Evolutionary conservation across 2,329 filamentous ascomycete species (phyloP), one percentile per base, ranked within the genome.

Genomic region (Monosporascus sp.): DNA sequence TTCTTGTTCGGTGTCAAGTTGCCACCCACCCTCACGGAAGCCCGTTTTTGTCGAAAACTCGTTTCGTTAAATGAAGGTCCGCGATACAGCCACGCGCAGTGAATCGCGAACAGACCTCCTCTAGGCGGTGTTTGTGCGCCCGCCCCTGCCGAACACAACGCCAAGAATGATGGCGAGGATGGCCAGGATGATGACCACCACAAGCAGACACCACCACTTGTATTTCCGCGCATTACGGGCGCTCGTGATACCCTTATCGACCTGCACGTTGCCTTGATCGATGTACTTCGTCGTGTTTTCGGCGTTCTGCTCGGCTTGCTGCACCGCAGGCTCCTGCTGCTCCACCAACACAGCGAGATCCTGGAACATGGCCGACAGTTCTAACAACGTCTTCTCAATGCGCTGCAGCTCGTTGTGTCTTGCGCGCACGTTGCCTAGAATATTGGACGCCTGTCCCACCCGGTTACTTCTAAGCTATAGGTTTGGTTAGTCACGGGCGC

Each of bases 331-430:
- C 54, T 90, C 88, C 66, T 93, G 88, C 63, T 85, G 79, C 61
- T 89, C 82, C 54, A 93, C 84, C 55, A 88, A 76, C 61, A 88
- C 83, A 54, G 88, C 86, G 56, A 94, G 82, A 64, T 92, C 84
- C 59, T 85, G 76, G 75, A 90, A 91, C 62, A 93, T 79, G 47
- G 79, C 68, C 25, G 83, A 79, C 42, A 93, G 80, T 68, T 93
- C 86, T 37, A 75, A 74, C 58, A 93, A 79, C 6, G 87, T 90
- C 67, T 82, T 78, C 71, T 93, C 88, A 61, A 94, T 93, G 70
- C 83, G 83, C 72, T 89, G 82, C 58, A 93, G 85, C 72, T 93
- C 89, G 67, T 88, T 89, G 76, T 93, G 89, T 52, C 89, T 88
- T 38, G 88, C 88, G 59, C 88, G 86, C 39, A 93, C 89, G 57